These are phyloP conservation scores for Fusarium musae DNA, from an alignment of 2,329 filamentous ascomycete genomes.

Conservation along the genomic window DNA sequence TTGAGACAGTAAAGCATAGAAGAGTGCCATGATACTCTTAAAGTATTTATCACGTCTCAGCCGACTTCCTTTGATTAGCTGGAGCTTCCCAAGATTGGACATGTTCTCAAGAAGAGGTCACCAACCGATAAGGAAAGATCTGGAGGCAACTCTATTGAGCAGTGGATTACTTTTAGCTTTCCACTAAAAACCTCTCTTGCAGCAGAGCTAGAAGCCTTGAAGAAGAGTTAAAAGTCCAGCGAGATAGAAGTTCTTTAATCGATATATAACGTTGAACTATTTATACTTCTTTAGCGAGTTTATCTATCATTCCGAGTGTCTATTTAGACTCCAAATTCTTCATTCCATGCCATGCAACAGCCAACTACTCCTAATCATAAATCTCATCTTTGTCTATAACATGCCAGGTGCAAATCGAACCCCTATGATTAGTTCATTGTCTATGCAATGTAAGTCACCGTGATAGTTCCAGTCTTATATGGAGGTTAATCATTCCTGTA, in stretches of 20 bases:
- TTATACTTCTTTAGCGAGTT: rapidly evolving
- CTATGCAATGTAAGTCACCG: too few species aligned
- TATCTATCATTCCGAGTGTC: rapidly evolving
- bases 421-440: neutral
- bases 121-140: neutral
- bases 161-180: slow-evolving; percentile 4
- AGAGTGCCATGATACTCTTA: slow-evolving; percentile 15
- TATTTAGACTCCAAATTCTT: neutral
- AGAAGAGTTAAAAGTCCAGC: rapidly evolving
- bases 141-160: neutral
- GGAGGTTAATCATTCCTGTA: too few species aligned
- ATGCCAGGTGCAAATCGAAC: neutral
- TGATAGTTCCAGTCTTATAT: too few species aligned
- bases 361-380: neutral
- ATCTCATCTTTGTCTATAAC: neutral
- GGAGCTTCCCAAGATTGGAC: slow-evolving; percentile 10
- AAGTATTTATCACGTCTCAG: slow-evolving; percentile 23
- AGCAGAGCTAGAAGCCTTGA: neutral
- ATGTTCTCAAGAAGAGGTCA: neutral
- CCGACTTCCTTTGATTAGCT: slow-evolving; percentile 25
- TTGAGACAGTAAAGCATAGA: neutral
- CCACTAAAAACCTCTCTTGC: neutral
- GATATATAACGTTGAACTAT: neutral
- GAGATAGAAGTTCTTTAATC: neutral
- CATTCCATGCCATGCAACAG: neutral